Evolutionary conservation across 805 yeast genomes (phyloP).

Genomic region (Nakazawaea populi): DNA sequence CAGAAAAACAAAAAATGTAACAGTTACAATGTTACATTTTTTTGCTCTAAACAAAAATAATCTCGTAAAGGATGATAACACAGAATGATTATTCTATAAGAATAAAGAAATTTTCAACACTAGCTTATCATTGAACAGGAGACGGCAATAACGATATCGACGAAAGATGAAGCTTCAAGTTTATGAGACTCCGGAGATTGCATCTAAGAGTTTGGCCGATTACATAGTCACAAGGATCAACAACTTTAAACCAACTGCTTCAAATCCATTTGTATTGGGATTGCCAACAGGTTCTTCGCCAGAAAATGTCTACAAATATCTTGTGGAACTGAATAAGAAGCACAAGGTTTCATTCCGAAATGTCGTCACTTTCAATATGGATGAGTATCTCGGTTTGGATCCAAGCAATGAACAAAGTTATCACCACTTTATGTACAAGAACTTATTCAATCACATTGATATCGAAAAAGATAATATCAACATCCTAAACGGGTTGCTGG

Average conservation of each 20-base stretch:
- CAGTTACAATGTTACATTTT: background rate
- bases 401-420: slow-evolving; percentile 47
- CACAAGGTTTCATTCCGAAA: slow-evolving; percentile 40
- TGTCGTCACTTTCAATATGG: slow-evolving; percentile 60
- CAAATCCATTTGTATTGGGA: slow-evolving; percentile 47
- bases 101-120: no score
- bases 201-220: slow-evolving; percentile 38
- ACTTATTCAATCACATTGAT: slow-evolving; percentile 51
- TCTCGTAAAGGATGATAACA: no score
- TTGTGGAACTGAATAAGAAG: slow-evolving; percentile 36
- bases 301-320: slow-evolving; percentile 42
- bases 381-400: slow-evolving; percentile 46
- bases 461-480: slow-evolving; percentile 46
- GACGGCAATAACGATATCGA: no score
- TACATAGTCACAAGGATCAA: slow-evolving; percentile 39
- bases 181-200: slow-evolving; percentile 32
- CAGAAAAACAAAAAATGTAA: slow-evolving; percentile 1
- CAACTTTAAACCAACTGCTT: slow-evolving; percentile 36
- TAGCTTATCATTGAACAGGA: no score
- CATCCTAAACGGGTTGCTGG: slow-evolving; percentile 47
- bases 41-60: background rate
- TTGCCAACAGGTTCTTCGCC: slow-evolving; percentile 62
- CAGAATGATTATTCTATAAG: no score
- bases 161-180: slow-evolving; percentile 16
- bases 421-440: slow-evolving; percentile 51